phyloP scores from a whole-genome alignment of 495 filamentous ascomycete genomes.

The Trichocladium antarcticum region DNA sequence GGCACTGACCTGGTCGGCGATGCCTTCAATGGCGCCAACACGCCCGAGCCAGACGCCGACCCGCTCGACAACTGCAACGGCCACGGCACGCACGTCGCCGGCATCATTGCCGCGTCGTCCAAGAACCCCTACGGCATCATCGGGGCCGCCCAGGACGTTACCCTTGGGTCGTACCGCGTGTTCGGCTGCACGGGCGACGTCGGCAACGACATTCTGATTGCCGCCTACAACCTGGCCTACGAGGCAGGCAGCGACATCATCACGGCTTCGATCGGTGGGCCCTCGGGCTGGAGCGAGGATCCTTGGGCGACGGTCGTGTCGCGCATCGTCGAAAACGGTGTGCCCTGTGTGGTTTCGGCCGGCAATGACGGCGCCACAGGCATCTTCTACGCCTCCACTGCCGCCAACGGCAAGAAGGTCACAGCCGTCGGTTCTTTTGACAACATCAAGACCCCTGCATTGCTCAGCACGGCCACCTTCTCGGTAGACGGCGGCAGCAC shows the following conservation, averaged over 20 bases:
- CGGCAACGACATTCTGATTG: conserved; percentile 43
- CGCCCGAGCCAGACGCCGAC: conserved; percentile 37
- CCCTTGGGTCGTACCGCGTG: conserved; percentile 44
- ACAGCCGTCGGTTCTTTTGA: conserved; percentile 45
- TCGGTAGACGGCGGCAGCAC: conserved; percentile 19
- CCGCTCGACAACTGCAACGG: conserved; percentile 36
- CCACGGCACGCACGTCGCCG: conserved; percentile 41
- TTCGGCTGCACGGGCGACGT: conserved; percentile 41
- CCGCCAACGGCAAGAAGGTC: conserved; percentile 40
- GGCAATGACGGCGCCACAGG: conserved; percentile 45
- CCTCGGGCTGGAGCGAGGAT: conserved; percentile 46
- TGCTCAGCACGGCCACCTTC: conserved; percentile 31
- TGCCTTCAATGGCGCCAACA: conserved; percentile 33
- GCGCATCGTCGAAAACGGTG: conserved; percentile 44
- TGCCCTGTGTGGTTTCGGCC: conserved; percentile 44
- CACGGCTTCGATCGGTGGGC: conserved; percentile 47
- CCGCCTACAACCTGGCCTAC: conserved; percentile 46
- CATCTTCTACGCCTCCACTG: conserved; percentile 45
- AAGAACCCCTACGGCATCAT: conserved; percentile 41
- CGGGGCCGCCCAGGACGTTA: conserved; percentile 45
- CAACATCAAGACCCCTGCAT: conserved; percentile 33
- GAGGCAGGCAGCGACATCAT: conserved; percentile 50
- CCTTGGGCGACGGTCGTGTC: conserved; percentile 44
- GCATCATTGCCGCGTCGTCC: conserved; percentile 44
- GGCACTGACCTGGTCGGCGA: conserved; percentile 46